Conservation (phyloP, 2,329 filamentous ascomycete genomes). For the Ascochyta fabae region DNA sequence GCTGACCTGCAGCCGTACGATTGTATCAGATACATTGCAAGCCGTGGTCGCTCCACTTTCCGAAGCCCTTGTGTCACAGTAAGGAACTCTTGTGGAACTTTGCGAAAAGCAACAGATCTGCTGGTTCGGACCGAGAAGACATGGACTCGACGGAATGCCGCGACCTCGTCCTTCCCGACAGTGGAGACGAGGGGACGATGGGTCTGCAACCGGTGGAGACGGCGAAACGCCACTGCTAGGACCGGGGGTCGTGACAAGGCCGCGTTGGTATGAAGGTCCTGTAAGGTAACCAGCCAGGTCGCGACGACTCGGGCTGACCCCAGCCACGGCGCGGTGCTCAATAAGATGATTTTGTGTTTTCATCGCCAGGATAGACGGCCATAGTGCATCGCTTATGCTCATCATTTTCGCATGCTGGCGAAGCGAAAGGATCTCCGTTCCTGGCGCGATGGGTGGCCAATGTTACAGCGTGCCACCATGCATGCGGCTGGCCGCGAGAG, state of each 20-base stretch:
- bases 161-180: constrained; percentile 3
- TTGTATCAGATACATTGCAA: constrained; percentile 13
- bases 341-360: background rate
- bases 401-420: constrained; percentile 11
- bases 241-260: background rate
- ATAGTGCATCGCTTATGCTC: constrained; percentile 13
- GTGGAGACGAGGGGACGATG: constrained; percentile 6
- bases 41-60: constrained; percentile 7
- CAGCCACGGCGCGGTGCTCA: background rate
- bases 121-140: constrained; percentile 12
- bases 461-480: constrained; percentile 10
- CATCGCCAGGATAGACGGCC: background rate
- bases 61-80: constrained; percentile 8
- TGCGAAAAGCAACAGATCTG: constrained; percentile 8
- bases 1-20: constrained; percentile 11
- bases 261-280: background rate
- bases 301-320: background rate
- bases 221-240: background rate
- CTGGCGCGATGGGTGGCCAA: background rate
- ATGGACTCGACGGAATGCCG: constrained; percentile 12
- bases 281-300: background rate
- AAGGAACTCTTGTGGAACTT: constrained; percentile 11
- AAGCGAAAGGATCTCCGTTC: constrained; percentile 10
- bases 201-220: background rate
- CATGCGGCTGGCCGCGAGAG: constrained; percentile 5